Base-by-base conservation (phyloP, 352 stramenopile genomes). In the Pilasporangium apinafurcum region DNA sequence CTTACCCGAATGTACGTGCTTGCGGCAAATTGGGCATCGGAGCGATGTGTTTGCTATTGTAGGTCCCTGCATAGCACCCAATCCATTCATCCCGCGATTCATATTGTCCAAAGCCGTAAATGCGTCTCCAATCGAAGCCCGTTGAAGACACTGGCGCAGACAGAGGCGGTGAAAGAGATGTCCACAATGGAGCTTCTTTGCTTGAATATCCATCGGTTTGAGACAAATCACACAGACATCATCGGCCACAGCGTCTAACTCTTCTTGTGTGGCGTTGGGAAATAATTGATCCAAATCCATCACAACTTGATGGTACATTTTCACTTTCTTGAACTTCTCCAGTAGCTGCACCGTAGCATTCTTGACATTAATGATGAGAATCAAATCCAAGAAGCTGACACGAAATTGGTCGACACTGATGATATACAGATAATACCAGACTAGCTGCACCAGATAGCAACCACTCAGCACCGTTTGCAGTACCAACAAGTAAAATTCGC, bases 141-240 rank as follows among this genome's bases (percentile, higher is more conserved):
- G 73, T 38, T 90, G 78, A 3, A 90, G 59, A 34, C 78, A 90
- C 55, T 90, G 78, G 18, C 74, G 78, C 14, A 90, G 64, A 40
- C 78, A 90, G 9, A 83, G 62, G 25, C 71, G 58, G 37, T 90
- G 78, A 38, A 87, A 87, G 17, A 90, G 51, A 26, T 90, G 78
- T 1, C 78, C 78, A 28, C 78, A 90, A 3, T 63, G 57, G 30
- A 90, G 59, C 30, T 83, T 87, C 56, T 90, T 90, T 33, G 74
- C 74, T 20, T 86, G 65, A 0, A 53, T 62, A 5, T 63, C 51
- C 78, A 90, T 90, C 14, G 60, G 41, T 36, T 90, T 84, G 17
- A 90, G 54, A 44, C 78, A 90, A 30, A 90, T 90, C 24, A 83
- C 78, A 44, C 78, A 90, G 14, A 90, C 74, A n/a, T 90, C 78